These are phyloP conservation scores for Malus sylvestris DNA, from an alignment of 306 rosid species.

Conservation along the genomic window DNA sequence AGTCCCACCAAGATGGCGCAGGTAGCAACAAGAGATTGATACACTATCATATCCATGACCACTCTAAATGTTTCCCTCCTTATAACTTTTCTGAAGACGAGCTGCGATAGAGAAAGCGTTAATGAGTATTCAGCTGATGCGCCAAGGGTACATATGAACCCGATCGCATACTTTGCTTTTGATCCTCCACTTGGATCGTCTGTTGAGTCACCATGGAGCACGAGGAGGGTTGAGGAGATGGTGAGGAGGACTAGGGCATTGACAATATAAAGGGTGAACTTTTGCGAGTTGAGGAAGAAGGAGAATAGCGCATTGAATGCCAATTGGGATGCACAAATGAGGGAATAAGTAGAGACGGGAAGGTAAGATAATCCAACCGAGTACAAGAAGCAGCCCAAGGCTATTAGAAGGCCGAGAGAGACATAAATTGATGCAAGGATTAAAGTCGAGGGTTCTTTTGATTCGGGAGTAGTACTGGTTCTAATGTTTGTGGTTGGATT, in stretches of 20 bases:
- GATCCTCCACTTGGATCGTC: not conserved
- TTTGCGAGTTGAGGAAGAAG: conserved; percentile 5
- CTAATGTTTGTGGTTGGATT: not conserved
- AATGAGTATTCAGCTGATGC: conserved; percentile 33
- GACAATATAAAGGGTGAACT: conserved; percentile 42
- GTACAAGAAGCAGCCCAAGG: conserved; percentile 8
- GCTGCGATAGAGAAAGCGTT: conserved; percentile 25
- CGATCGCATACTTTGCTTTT: conserved; percentile 29
- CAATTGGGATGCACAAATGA: conserved; percentile 33
- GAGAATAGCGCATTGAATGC: conserved; percentile 55
- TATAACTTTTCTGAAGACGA: conserved; percentile 16
- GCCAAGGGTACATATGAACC: conserved; percentile 40
- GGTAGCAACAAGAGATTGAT: conserved; percentile 27
- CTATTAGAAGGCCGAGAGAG: conserved; percentile 25
- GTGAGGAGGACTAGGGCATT: conserved; percentile 54
- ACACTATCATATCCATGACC: conserved; percentile 26
- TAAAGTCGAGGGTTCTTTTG: conserved; percentile 5
- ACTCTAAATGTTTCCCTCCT: conserved; percentile 26
- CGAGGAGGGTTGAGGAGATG: conserved; percentile 42
- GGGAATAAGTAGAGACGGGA: conserved; percentile 41
- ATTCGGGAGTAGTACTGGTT: not conserved
- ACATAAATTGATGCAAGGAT: conserved; percentile 17
- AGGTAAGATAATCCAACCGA: conserved; percentile 35
- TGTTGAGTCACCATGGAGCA: conserved; percentile 7
- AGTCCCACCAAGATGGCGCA: conserved; percentile 26